A percentile compares a stretch with the other conserved stretches of the same genome.
Conservation (phyloP, 2,329 filamentous ascomycete genomes). For the Neospermospora avenae region DNA sequence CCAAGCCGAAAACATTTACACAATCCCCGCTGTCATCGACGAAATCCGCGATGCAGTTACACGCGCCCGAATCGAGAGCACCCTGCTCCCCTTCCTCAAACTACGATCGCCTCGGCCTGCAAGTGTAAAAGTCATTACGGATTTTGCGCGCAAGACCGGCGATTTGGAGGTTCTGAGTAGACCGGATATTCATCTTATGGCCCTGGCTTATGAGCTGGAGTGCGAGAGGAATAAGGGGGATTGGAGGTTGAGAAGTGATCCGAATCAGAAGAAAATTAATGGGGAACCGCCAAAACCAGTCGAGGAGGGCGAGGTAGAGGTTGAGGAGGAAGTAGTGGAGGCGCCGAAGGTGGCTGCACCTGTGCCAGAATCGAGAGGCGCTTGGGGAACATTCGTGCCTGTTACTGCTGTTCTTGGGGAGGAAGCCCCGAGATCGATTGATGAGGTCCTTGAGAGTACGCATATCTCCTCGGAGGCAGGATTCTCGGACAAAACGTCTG, state of each 20-base stretch:
- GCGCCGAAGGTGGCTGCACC: conserved; percentile 1
- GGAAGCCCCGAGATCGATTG: background rate
- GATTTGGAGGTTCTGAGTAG: conserved; percentile 84
- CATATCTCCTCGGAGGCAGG: conserved; percentile 8
- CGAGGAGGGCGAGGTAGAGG: background rate
- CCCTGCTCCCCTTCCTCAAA: conserved; percentile 80
- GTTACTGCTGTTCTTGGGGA: background rate
- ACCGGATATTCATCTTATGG: conserved; percentile 85
- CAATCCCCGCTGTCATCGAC: conserved; percentile 77
- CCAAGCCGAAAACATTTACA: conserved; percentile 74
- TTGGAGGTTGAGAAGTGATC: conserved; percentile 75
- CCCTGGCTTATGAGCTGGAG: conserved; percentile 91
- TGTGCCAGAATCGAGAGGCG: conserved; percentile 25
- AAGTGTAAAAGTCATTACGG: conserved; percentile 75
- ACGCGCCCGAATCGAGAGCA: conserved; percentile 75
- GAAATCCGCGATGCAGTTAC: conserved; percentile 87
- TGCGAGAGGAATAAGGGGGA: conserved; percentile 86
- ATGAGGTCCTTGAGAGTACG: conserved; percentile 12
- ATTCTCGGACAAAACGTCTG: background rate
- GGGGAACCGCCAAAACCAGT: conserved; percentile 50
- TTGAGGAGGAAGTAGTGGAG: conserved; percentile 11
- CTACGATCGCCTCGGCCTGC: conserved; percentile 70
- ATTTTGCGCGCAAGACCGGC: conserved; percentile 86
- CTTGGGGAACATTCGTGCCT: conserved; percentile 28
- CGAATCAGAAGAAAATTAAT: conserved; percentile 76